Conservation (phyloP, 495 filamentous ascomycete genomes). For the Daldinia loculata region DNA sequence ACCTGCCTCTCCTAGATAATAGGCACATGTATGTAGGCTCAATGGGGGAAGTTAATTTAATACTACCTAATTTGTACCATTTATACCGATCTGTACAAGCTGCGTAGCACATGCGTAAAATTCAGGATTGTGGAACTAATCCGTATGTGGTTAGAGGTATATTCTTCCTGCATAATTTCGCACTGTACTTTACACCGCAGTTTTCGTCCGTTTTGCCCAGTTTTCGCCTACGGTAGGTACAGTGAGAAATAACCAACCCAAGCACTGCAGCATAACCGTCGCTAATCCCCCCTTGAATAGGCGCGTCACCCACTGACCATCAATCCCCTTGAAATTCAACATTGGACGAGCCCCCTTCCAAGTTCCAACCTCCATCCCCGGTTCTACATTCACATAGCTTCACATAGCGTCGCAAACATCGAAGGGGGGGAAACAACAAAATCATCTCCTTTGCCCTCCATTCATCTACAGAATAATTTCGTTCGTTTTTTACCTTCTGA, state of each 20-base stretch:
- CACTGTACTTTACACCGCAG: slow-evolving; percentile 15
- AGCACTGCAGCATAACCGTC: slow-evolving; percentile 25
- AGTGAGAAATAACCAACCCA: slow-evolving; percentile 6
- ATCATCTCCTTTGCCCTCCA: slow-evolving; percentile 35
- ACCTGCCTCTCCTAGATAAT: slow-evolving; percentile 12
- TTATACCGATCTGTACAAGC: not conserved
- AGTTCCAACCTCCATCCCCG: slow-evolving; percentile 37
- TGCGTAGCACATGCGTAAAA: slow-evolving; percentile 28
- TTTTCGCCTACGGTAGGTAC: slow-evolving; percentile 1
- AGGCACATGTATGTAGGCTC: slow-evolving; percentile 8
- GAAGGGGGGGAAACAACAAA: slow-evolving; percentile 38
- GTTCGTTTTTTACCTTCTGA: slow-evolving; percentile 28
- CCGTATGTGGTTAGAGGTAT: slow-evolving; percentile 16
- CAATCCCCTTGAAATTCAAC: slow-evolving; percentile 33
- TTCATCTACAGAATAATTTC: slow-evolving; percentile 30
- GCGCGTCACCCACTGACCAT: slow-evolving; percentile 36
- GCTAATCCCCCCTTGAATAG: slow-evolving; percentile 14
- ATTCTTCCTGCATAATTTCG: not conserved
- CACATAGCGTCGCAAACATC: slow-evolving; percentile 23
- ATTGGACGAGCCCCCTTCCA: slow-evolving; percentile 41
- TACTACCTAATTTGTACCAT: slow-evolving; percentile 21
- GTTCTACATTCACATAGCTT: slow-evolving; percentile 17
- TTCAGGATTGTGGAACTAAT: slow-evolving; percentile 37
- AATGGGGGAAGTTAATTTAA: slow-evolving; percentile 33
- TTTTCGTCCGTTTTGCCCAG: not conserved